A percentile compares a stretch with the other conserved stretches of the same genome.
Evolutionary conservation across 345 rosid genomes (phyloP).

Genomic region (Gossypium bickii): DNA sequence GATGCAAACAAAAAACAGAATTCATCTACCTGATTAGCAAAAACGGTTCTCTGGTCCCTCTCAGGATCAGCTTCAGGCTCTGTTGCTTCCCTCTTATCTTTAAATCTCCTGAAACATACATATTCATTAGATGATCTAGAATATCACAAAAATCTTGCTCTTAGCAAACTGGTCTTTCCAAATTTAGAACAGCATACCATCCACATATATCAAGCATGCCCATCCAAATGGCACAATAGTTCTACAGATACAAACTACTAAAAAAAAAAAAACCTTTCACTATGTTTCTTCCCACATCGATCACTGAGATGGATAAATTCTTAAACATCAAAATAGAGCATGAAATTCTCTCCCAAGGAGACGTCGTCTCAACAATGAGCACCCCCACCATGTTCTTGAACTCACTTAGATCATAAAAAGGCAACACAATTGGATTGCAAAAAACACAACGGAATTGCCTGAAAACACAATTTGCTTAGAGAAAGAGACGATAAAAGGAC

Average conservation of each 20-base stretch:
- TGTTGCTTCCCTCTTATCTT: conserved; percentile 66
- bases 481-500: not conserved
- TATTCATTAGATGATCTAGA: not conserved
- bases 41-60: conserved; percentile 96
- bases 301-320: not conserved
- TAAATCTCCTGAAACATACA: conserved; percentile 51
- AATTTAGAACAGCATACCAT: not conserved
- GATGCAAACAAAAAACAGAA: not conserved
- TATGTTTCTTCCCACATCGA: not conserved
- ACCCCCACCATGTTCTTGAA: not conserved
- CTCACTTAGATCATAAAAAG: not conserved
- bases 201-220: not conserved
- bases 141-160: not conserved
- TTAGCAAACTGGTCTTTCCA: not conserved
- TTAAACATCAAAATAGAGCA: not conserved
- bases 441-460: not conserved
- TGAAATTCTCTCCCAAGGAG: not conserved
- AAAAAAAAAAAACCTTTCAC: not conserved
- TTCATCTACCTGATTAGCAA: conserved; percentile 77
- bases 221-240: not conserved
- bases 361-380: not conserved
- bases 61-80: conserved; percentile 97
- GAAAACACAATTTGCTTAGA: not conserved
- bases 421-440: not conserved
- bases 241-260: not conserved